Percentiles rank a stretch among this genome's conserved stretches.
phyloP scores from a whole-genome alignment of 202 grass and related monocot genomes.

The Elaeis oleifera region DNA sequence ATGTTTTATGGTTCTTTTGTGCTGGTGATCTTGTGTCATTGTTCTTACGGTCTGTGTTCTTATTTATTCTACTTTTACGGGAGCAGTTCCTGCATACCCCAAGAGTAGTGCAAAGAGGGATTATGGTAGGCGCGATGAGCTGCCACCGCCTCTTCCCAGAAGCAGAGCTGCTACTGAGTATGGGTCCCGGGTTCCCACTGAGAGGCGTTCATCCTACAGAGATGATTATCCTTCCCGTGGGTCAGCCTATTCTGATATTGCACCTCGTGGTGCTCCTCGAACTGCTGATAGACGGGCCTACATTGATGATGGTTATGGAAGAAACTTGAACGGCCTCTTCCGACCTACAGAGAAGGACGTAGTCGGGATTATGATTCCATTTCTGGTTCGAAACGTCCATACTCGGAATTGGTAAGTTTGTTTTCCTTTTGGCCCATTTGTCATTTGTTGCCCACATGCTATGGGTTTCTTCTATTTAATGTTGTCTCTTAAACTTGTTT shows the following conservation, averaged over 20 bases:
- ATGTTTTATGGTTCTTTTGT: neutral
- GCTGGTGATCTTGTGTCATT: neutral
- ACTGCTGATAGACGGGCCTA: slow-evolving; percentile 51
- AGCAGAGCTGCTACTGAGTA: slow-evolving; percentile 51
- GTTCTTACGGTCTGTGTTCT: neutral
- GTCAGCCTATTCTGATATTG: slow-evolving; percentile 59
- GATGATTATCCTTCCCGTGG: slow-evolving; percentile 61
- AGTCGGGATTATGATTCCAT: slow-evolving; percentile 53
- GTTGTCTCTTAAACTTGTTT: slow-evolving; percentile 24
- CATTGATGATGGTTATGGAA: slow-evolving; percentile 63
- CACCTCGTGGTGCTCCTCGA: slow-evolving; percentile 43
- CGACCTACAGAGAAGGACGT: slow-evolving; percentile 49
- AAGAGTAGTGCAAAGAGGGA: slow-evolving; percentile 75
- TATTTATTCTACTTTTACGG: slow-evolving; percentile 13
- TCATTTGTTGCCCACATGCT: neutral
- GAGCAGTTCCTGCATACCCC: slow-evolving; percentile 50
- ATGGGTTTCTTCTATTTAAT: neutral
- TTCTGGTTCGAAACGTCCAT: slow-evolving; percentile 60
- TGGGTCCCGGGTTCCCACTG: slow-evolving; percentile 43
- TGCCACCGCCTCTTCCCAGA: slow-evolving; percentile 32
- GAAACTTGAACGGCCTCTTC: slow-evolving; percentile 38
- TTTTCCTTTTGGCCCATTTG: slow-evolving; percentile 11
- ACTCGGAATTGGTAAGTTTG: slow-evolving; percentile 57
- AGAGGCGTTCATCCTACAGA: slow-evolving; percentile 52
- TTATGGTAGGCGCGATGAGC: slow-evolving; percentile 49